Conservation (phyloP, 345 rosid genomes). For the Clarkia xantiana region DNA sequence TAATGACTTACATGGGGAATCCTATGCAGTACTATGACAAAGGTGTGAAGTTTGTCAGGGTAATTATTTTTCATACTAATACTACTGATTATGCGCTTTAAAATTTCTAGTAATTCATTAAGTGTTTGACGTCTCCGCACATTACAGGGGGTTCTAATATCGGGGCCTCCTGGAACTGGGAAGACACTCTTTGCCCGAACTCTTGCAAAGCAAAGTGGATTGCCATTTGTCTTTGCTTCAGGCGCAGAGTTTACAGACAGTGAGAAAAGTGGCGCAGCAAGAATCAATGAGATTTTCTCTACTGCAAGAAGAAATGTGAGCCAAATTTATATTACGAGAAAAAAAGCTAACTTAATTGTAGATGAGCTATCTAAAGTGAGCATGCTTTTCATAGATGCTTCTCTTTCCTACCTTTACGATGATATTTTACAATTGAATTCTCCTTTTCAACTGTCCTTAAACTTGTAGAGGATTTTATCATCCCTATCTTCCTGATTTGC, state of each 20-base stretch:
- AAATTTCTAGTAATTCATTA: constrained; percentile 1
- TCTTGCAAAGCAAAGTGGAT: constrained; percentile 86
- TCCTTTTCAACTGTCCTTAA: too few relatives aligned
- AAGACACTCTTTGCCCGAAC: constrained; percentile 96
- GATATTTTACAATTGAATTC: too few relatives aligned
- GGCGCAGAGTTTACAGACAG: constrained; percentile 95
- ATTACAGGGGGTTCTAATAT: constrained; percentile 84
- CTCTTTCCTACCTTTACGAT: too few relatives aligned
- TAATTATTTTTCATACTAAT: constrained; percentile 17
- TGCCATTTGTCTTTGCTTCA: constrained; percentile 92
- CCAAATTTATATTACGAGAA: neutral
- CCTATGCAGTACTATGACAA: constrained; percentile 89
- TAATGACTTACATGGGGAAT: constrained; percentile 87
- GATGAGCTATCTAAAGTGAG: too few relatives aligned
- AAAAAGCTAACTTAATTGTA: too few relatives aligned
- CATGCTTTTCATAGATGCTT: too few relatives aligned
- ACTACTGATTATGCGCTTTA: neutral
- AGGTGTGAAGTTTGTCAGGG: constrained; percentile 84
- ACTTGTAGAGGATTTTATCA: too few relatives aligned
- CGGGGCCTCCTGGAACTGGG: constrained; percentile 99
- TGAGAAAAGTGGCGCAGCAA: constrained; percentile 82
- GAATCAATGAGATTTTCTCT: constrained; percentile 87
- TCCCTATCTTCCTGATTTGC: too few relatives aligned
- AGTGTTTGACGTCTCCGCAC: constrained; percentile 8
- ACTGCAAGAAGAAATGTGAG: constrained; percentile 87